Base-by-base conservation (phyloP, 2,329 filamentous ascomycete species). In the Aspergillus unguis region DNA sequence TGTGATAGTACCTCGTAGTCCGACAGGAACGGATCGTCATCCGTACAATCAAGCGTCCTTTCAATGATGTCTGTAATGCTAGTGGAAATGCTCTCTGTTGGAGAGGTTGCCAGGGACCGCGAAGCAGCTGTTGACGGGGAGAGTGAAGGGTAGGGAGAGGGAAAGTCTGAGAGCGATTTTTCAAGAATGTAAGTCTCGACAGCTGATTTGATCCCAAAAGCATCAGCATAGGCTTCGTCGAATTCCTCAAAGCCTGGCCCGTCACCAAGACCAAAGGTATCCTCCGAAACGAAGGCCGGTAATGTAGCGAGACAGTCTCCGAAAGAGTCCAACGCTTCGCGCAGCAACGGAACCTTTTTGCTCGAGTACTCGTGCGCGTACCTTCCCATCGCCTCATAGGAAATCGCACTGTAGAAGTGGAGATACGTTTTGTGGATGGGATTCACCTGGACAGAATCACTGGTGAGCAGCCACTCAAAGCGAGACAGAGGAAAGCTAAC, bases 381-480 rank as follows among this genome's bases (percentile, higher is more conserved):
- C 7, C 73, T 69, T 3, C 75, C 77, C n/a, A 79, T 67, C 3
- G 69, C 68, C 52, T 80, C 77, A 53, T 76, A 73, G 27, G 69
- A 75, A 7, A 76, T 64, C 3, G 71, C 78, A 7, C 68, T 66
- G 62, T 79, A 79, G 61, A 79, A 77, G 53, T 69, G 67, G 36
- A 79, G 67, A 58, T 73, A 78, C 4, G 66, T 65, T 26, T 63
- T 65, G 51, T 70, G 58, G 29, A 72, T 56, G 5, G 65, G 61
- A 51, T 72, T 59, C 25, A 69, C 57, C 71, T 75, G 35, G 25
- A 23, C 26, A 10, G 6, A 26, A 27, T 9, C 6, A 1, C 8
- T 17, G n/a, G 26, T 27, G 25, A 29, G 7, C 38, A 40, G 35
- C 17, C 44, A 25, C 11, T 44, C 5, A 33, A 3, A n/a, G 28